Percentiles rank a stretch among this genome's conserved stretches.
Evolutionary conservation across 2,329 filamentous ascomycete species (phyloP).

Genomic region (Fusarium tricinctum): DNA sequence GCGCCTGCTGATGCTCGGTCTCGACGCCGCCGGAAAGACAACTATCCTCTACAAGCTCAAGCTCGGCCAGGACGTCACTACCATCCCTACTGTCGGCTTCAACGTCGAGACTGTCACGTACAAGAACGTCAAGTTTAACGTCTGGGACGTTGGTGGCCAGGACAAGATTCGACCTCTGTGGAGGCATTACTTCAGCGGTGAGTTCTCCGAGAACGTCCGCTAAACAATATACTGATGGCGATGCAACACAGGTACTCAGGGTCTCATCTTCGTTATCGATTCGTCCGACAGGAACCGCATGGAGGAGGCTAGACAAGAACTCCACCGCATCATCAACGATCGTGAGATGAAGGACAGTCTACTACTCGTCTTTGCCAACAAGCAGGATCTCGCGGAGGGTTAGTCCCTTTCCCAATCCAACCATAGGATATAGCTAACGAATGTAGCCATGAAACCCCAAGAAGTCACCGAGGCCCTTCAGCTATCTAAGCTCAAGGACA

Average conservation of each 20-base stretch:
- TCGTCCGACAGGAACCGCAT: slow-evolving; percentile 92
- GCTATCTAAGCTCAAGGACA: slow-evolving; percentile 82
- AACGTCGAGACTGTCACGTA: slow-evolving; percentile 99
- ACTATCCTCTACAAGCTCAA: slow-evolving; percentile 99
- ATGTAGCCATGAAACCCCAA: slow-evolving; percentile 80
- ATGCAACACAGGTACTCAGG: slow-evolving; percentile 82
- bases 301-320: slow-evolving; percentile 91
- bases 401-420: slow-evolving; percentile 23
- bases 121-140: slow-evolving; percentile 99
- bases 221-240: slow-evolving; percentile 6
- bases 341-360: slow-evolving; percentile 97
- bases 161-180: slow-evolving; percentile 98
- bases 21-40: slow-evolving; percentile 98
- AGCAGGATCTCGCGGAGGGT: slow-evolving; percentile 93
- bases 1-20: slow-evolving; percentile 96
- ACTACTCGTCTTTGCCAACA: slow-evolving; percentile 97
- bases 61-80: slow-evolving; percentile 97
- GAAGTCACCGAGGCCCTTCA: slow-evolving; percentile 84
- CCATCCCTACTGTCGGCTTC: slow-evolving; percentile 98
- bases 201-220: slow-evolving; percentile 45
- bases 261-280: slow-evolving; percentile 98
- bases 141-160: slow-evolving; percentile 98
- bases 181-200: slow-evolving; percentile 95
- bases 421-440: background rate
- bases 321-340: slow-evolving; percentile 98